Evolutionary conservation across 257 asterid species (phyloP), one percentile per base, ranked within the genome.

Genomic region (Forsythia suspensa): DNA sequence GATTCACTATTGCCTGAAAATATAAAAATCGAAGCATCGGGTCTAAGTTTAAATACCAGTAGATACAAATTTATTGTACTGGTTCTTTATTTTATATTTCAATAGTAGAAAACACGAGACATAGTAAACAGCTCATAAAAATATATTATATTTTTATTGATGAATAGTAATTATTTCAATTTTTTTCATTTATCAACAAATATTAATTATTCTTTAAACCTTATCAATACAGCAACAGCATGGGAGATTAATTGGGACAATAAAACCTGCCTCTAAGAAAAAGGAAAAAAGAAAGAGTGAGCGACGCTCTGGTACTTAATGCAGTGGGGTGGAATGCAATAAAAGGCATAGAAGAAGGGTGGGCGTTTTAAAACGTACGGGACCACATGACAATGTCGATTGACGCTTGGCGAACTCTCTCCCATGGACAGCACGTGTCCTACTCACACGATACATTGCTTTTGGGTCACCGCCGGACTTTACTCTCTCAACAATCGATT

Each of bases 361-460:
- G n/a, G 66, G 59, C 55, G 39, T 80, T 63, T 71, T 24, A 70
- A 75, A 87, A 85, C 87, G 89, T 80, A 51, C 6, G 85, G 83
- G 84, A 85, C 80, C 87, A 81, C 79, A 76, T 79, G 88, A 85
- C 93, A 86, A 84, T 80, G 77, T 88, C 79, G 43, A 71, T 70
- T 78, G 89, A 82, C 84, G 91, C 84, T 81, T 80, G 76, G 76
- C 71, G 89, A 85, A 83, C n/a, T 85, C 86, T 86, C 86, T 86
- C 80, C 65, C 55, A 70, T 13, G 34, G 18, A 44, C 67, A 86
- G 87, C 90, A 82, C 94, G 93, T 82, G 93, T 85, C 86, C 20
- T 7, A 7, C 1, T 86, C n/a, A n/a, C 85, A 85, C 91, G 8
- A 5, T 43, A 6, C 48, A 43, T 43, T 43, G 0, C 48, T 8